Evolutionary conservation across 2,329 filamentous ascomycete genomes (phyloP).

Genomic region (Fusarium palustre): DNA sequence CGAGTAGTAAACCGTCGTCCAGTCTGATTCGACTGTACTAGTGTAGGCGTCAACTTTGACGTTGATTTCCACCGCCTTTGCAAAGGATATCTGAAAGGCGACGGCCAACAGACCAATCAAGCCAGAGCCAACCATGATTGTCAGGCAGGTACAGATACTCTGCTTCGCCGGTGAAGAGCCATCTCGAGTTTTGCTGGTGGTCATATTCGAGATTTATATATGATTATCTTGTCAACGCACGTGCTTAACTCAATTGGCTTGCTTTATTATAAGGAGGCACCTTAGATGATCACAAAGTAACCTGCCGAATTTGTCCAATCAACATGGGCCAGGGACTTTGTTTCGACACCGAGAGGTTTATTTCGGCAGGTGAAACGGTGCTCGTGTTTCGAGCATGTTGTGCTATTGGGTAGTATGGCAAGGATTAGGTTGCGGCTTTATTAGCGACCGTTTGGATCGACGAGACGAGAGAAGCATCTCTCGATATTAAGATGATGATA

Average conservation of each 20-base stretch:
- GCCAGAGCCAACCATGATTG: conserved; percentile 38
- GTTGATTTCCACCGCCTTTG: conserved; percentile 37
- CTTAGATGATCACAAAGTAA: conserved; percentile 6
- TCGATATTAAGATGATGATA: not conserved
- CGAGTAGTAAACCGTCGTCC: conserved; percentile 56
- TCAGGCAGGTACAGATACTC: conserved; percentile 8
- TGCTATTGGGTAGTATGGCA: conserved; percentile 33
- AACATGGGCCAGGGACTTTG: not conserved
- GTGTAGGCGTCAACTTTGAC: conserved; percentile 53
- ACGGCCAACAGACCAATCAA: conserved; percentile 40
- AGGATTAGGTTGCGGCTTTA: conserved; percentile 6
- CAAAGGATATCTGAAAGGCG: conserved; percentile 30
- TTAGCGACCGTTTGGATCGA: conserved; percentile 28
- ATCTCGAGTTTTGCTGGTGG: conserved; percentile 1
- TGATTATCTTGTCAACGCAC: conserved; percentile 8
- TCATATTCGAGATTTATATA: conserved; percentile 23
- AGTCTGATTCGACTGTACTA: conserved; percentile 56
- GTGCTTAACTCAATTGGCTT: conserved; percentile 21
- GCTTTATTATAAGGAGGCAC: conserved; percentile 6
- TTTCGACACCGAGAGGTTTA: conserved; percentile 27
- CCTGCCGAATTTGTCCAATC: conserved; percentile 22
- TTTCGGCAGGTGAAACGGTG: conserved; percentile 8
- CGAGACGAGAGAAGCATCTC: not conserved
- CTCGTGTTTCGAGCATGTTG: conserved; percentile 33
- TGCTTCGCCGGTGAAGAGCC: conserved; percentile 1